Percentiles rank a stretch among this genome's conserved stretches.
phyloP scores from a whole-genome alignment of 768 basidiomycete species.

The Rhizopogon vinicolor region DNA sequence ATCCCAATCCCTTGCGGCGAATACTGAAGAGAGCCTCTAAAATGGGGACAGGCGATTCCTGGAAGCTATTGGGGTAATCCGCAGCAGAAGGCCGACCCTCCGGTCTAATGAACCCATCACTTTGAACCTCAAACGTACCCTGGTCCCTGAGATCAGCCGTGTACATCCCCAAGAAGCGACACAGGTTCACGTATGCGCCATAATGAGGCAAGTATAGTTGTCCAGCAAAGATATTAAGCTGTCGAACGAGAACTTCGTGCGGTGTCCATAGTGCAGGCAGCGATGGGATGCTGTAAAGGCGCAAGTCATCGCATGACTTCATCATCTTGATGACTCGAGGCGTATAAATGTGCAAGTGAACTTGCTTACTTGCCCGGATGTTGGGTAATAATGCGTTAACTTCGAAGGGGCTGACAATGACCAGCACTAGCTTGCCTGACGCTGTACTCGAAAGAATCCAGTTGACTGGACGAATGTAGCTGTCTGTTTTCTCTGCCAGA shows the following conservation, averaged over 20 bases:
- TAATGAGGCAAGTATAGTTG: conserved; percentile 36
- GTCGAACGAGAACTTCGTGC: conserved; percentile 13
- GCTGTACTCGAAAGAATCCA: conserved; percentile 38
- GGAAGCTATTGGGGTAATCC: conserved; percentile 20
- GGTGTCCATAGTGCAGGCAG: conserved; percentile 14
- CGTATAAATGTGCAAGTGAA: conserved; percentile 39
- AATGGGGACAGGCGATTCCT: conserved; percentile 29
- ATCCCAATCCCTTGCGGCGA: conserved; percentile 37
- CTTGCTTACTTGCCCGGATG: conserved; percentile 27
- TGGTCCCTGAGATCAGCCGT: conserved; percentile 41
- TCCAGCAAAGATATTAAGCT: conserved; percentile 41
- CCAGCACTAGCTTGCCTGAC: conserved; percentile 23
- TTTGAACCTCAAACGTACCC: conserved; percentile 30
- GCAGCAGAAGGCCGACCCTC: conserved; percentile 1
- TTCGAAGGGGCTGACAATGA: conserved; percentile 39
- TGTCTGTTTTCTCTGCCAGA: conserved; percentile 14
- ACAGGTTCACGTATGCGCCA: conserved; percentile 28
- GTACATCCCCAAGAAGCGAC: conserved; percentile 32
- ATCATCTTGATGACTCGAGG: conserved; percentile 31
- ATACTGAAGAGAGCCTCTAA: conserved; percentile 16
- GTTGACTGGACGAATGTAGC: conserved; percentile 34
- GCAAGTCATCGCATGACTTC: conserved; percentile 31
- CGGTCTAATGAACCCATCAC: conserved; percentile 18
- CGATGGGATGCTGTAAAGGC: conserved; percentile 16
- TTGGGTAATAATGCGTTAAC: conserved; percentile 32